Conservation (phyloP, 176 grass and related monocot genomes). For the Hsuehochloa calcarea region DNA sequence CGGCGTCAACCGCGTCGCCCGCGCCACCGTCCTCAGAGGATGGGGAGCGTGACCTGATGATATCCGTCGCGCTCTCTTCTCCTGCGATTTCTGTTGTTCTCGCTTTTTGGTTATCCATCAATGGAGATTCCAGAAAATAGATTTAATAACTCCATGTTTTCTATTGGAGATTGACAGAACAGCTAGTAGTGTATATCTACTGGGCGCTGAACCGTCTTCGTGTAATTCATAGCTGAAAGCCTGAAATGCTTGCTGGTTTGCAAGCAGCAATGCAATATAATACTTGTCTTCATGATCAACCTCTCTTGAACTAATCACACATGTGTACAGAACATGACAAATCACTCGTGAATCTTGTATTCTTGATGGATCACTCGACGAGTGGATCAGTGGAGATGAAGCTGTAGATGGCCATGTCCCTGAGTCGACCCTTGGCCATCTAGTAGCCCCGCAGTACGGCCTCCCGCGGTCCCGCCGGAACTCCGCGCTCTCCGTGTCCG, state of each 20-base stretch:
- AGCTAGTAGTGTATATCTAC: neutral
- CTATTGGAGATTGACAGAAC: neutral
- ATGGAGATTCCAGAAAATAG: neutral
- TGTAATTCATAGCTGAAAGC: constrained; percentile 29
- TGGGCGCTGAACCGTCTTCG: neutral
- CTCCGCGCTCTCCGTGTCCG: constrained; percentile 53
- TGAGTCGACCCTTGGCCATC: constrained; percentile 34
- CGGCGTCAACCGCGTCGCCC: constrained; percentile 88
- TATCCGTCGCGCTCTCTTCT: neutral
- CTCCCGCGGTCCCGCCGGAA: constrained; percentile 62
- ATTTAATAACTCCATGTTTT: neutral
- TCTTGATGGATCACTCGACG: neutral
- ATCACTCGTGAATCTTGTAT: neutral
- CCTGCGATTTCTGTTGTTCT: neutral
- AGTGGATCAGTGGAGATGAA: constrained; percentile 57
- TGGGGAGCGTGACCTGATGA: constrained; percentile 63
- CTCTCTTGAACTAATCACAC: neutral
- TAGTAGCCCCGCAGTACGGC: constrained; percentile 66
- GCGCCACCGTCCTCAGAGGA: constrained; percentile 78
- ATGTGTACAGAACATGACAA: neutral
- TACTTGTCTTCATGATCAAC: neutral
- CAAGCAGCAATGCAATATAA: constrained; percentile 20
- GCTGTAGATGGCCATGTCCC: constrained; percentile 69
- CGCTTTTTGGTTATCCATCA: neutral
- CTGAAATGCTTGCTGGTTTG: constrained; percentile 10